Percentiles rank a stretch among this genome's conserved stretches.
These are phyloP conservation scores for Solanum pimpinellifolium DNA, from an alignment of 257 asterid genomes.

Conservation along the genomic window DNA sequence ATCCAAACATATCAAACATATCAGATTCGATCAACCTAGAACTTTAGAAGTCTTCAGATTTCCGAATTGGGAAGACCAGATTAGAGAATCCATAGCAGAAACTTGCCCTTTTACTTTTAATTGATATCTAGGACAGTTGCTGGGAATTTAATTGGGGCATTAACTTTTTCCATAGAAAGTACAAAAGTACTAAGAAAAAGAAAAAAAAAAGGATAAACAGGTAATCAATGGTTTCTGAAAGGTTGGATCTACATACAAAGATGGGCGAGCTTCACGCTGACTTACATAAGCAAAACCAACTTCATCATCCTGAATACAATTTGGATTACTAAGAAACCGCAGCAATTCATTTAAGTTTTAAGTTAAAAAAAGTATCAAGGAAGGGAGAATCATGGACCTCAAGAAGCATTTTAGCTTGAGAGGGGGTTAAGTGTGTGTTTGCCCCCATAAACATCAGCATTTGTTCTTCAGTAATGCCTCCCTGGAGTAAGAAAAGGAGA, in stretches of 20 bases:
- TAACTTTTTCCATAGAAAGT: background rate
- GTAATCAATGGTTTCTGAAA: background rate
- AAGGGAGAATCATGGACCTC: constrained; percentile 43
- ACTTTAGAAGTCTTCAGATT: background rate
- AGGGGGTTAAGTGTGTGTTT: constrained; percentile 55
- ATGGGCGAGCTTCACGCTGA: constrained; percentile 91
- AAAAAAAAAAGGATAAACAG: background rate
- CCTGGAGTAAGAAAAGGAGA: constrained; percentile 31
- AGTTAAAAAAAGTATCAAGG: background rate
- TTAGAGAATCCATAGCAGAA: background rate
- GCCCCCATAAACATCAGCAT: constrained; percentile 95
- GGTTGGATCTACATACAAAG: constrained; percentile 52
- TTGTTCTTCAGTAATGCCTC: constrained; percentile 97
- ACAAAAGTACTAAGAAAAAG: background rate
- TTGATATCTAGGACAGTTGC: background rate
- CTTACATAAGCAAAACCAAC: constrained; percentile 90
- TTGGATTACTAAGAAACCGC: background rate
- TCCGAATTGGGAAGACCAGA: background rate
- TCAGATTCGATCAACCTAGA: background rate
- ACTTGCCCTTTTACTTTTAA: background rate
- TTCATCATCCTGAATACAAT: constrained; percentile 64
- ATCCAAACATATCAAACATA: background rate
- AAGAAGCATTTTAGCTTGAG: constrained; percentile 63
- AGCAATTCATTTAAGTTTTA: background rate
- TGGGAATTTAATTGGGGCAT: background rate